phyloP scores from a whole-genome alignment of 176 grass and related monocot genomes.

The Triticum aestivum region DNA sequence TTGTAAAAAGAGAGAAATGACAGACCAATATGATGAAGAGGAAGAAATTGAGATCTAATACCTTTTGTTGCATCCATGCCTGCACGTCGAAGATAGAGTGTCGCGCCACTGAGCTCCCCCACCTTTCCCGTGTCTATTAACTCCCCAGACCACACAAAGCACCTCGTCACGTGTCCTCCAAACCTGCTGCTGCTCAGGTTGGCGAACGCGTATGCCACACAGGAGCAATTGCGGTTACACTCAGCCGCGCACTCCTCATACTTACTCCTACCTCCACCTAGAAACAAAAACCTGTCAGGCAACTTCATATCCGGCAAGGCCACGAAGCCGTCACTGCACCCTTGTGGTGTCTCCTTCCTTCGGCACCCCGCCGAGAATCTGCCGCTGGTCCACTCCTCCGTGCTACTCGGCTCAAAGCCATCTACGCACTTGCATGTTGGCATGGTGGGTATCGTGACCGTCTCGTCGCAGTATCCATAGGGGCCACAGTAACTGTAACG shows the following conservation, averaged over 20 bases:
- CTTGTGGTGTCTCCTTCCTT: not conserved
- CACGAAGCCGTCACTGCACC: conserved; percentile 14
- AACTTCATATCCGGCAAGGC: not conserved
- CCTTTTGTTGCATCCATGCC: not conserved
- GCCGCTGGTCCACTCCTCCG: not conserved
- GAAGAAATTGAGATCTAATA: not conserved
- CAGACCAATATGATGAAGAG: not conserved
- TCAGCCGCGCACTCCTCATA: conserved; percentile 18
- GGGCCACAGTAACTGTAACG: conserved; percentile 32
- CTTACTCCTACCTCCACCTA: not conserved
- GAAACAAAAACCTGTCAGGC: not conserved
- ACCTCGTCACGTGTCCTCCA: not conserved
- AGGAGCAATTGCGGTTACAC: conserved; percentile 51
- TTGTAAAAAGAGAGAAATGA: not conserved
- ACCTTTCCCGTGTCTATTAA: conserved; percentile 28
- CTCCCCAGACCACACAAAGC: conserved; percentile 38
- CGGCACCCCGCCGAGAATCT: conserved; percentile 4
- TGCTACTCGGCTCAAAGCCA: conserved; percentile 28
- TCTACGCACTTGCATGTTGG: conserved; percentile 42
- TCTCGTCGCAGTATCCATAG: conserved; percentile 34
- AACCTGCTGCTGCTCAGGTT: not conserved
- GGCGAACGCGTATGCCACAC: conserved; percentile 30
- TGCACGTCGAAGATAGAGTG: conserved; percentile 47
- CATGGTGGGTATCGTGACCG: not conserved
- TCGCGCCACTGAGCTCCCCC: not conserved